Base-by-base conservation (phyloP, 1,284 basidiomycete species). In the Neolentinus lepideus region DNA sequence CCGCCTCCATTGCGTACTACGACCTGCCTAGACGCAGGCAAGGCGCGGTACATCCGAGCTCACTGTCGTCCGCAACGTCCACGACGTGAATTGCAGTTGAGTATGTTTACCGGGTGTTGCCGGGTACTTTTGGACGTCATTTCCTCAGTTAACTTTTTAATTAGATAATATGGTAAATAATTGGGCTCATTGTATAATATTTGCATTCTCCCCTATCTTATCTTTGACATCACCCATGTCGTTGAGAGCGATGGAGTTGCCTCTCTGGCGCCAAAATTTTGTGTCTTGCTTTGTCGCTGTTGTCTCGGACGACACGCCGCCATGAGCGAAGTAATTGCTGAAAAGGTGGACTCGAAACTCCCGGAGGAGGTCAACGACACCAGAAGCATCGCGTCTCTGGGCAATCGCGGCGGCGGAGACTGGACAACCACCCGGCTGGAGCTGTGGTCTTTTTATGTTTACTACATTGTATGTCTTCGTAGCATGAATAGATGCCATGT, bases 391-490 rank as follows among this genome's bases (percentile, higher is more conserved):
- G 12, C 47, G 11, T 25, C 27, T 50, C 47, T 50, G 12, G 47
- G 22, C 12, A 22, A 25, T 16, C 47, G 29, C 12, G 6, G 11
- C 22, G 12, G 14, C 22, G 12, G 24, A 10, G 14, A 31, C 19
- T 52, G 27, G 29, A 52, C 16, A 9, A 52, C 31, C 27, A 26
- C 48, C n/a, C 47, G 33, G 19, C 19, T 31, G 16, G 85, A 87
- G 63, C 75, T 88, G 16, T 88, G 83, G 84, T 75, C 84, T 1
- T 88, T 85, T 66, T 88, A 88, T 68, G 62, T 85, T 51, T 90
- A 84, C 62, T 89, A 86, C 62, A 71, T 88, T 43, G 76, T 78
- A 55, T 50, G 73, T 68, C 35, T 48, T 1, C 33, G 35, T 27
- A 31, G n/a, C 22, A 25, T 12, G 53, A 56, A 38, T 26, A 35